Base-by-base conservation (phyloP, 2,329 filamentous ascomycete genomes). In the Diaporthe destruens region DNA sequence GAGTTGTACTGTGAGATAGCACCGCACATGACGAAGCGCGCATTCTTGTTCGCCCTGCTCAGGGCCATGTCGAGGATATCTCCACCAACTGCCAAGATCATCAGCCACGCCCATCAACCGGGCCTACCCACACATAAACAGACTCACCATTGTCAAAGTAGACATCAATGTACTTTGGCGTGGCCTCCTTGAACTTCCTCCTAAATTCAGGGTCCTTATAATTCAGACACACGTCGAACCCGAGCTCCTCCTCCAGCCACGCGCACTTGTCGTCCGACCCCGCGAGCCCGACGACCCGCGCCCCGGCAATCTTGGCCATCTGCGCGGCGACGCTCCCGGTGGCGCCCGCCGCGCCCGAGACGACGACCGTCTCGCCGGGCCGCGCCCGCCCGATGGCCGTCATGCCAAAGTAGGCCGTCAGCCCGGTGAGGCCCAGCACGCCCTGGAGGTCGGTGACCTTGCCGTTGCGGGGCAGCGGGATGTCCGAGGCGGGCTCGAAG, bases 1-100 rank as follows among this genome's bases (percentile, higher is more conserved):
- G 73, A 56, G 63, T 75, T 75, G 29, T 75, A 75, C 57, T 74
- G 71, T 18, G 72, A 74, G 23, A 75, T 75, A 8, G 72, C 71
- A 82, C 92, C 92, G 81, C 92, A 94, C 82, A 93, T 92, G 76
- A 91, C 89, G 80, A 94, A 92, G 29, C 92, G 86, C 12, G 92
- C 83, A 78, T 88, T 84, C 67, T 82, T 82, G 69, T 90, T 91
- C 71, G 92, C 92, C 23, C 90, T 85, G 4, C 81, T 83, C 55
- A 94, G 85, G 53, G 90, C 91, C 75, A 89, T 81, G 78, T 94
- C 90, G 47, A 94, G 84, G 71, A 94, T 91, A 74, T 93, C 90
- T 6, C 92, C 92, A 11, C 91, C 92, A 32, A 93, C 90, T 81
- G 14, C 54, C 54, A 25, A 20, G 39, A 32, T 18, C 56, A 56